These are phyloP conservation scores for Thelonectria olida DNA, from an alignment of 2,329 filamentous ascomycete species.

Conservation along the genomic window DNA sequence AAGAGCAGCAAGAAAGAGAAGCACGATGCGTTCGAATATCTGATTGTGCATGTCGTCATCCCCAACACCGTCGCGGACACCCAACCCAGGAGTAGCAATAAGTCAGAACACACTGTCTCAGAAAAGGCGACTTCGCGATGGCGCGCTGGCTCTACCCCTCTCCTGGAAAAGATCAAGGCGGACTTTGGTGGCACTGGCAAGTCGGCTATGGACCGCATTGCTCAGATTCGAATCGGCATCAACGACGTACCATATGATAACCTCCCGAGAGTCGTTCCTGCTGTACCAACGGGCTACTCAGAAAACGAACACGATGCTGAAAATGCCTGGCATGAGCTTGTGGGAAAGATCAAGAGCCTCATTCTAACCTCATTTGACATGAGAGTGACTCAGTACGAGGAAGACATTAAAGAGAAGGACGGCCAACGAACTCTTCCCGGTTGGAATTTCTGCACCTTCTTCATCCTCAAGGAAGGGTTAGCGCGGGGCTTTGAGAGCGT, in stretches of 20 bases:
- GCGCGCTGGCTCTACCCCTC: constrained; percentile 80
- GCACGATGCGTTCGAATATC: constrained; percentile 96
- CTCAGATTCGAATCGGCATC: constrained; percentile 83
- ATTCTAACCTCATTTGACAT: constrained; percentile 92
- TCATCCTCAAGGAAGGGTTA: constrained; percentile 94
- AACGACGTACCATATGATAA: constrained; percentile 74
- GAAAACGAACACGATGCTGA: constrained; percentile 83
- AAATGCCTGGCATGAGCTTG: constrained; percentile 83
- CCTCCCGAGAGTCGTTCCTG: constrained; percentile 69
- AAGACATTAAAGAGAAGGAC: constrained; percentile 95
- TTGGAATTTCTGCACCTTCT: constrained; percentile 99
- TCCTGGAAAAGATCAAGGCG: constrained; percentile 87
- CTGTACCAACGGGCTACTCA: constrained; percentile 69
- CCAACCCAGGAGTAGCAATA: constrained; percentile 73
- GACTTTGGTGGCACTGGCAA: constrained; percentile 87
- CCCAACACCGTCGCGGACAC: constrained; percentile 85
- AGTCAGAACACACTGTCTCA: constrained; percentile 62
- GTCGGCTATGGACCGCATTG: constrained; percentile 77
- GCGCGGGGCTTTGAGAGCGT: constrained; percentile 96
- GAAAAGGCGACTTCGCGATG: constrained; percentile 82
- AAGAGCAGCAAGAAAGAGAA: constrained; percentile 79
- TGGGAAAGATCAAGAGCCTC: constrained; percentile 85
- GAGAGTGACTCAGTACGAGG: constrained; percentile 92
- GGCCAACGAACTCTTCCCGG: constrained; percentile 86
- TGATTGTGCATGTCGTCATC: constrained; percentile 91